Conservation (phyloP, 177 flowering plant species). For the Vitis hybrid region DNA sequence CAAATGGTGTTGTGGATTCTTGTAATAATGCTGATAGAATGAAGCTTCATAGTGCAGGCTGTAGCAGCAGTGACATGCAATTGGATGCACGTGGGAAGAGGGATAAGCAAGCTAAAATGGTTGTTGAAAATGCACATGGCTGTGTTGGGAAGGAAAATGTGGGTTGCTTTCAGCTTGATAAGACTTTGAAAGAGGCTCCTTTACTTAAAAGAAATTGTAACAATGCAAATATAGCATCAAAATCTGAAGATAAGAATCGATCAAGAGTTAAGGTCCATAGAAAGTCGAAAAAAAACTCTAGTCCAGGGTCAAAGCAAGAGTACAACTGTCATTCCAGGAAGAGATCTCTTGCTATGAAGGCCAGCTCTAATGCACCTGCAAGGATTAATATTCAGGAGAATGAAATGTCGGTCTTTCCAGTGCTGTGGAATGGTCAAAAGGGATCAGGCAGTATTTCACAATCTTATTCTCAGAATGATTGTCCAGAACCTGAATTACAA, state of each 20-base stretch:
- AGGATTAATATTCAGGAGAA: constrained; percentile 15
- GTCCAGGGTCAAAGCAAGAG: constrained; percentile 29
- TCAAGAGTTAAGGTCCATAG: constrained; percentile 25
- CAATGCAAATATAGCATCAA: constrained; percentile 12
- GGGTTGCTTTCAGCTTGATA: constrained; percentile 19
- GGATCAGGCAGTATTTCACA: constrained; percentile 12
- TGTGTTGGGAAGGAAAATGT: constrained; percentile 48
- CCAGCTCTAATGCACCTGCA: constrained; percentile 16
- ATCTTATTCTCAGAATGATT: constrained; percentile 11
- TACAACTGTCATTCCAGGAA: constrained; percentile 22
- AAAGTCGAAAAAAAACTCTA: constrained; percentile 27
- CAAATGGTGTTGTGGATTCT: constrained; percentile 18
- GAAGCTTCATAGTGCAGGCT: constrained; percentile 17
- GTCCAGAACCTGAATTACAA: constrained; percentile 3
- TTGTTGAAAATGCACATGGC: constrained; percentile 26
- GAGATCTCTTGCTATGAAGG: constrained; percentile 24
- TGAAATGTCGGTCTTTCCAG: constrained; percentile 18
- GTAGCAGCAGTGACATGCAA: constrained; percentile 19
- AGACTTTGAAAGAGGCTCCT: constrained; percentile 23
- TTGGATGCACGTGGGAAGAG: constrained; percentile 26
- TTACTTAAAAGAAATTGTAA: constrained; percentile 18
- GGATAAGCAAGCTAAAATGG: constrained; percentile 25
- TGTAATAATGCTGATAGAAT: constrained; percentile 12
- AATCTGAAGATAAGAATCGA: constrained; percentile 24
- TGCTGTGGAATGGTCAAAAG: constrained; percentile 14